Percentiles rank a stretch among this genome's conserved stretches.
Evolutionary conservation across 176 grass and related monocot species (phyloP).

Genomic region (Ananas comosus): DNA sequence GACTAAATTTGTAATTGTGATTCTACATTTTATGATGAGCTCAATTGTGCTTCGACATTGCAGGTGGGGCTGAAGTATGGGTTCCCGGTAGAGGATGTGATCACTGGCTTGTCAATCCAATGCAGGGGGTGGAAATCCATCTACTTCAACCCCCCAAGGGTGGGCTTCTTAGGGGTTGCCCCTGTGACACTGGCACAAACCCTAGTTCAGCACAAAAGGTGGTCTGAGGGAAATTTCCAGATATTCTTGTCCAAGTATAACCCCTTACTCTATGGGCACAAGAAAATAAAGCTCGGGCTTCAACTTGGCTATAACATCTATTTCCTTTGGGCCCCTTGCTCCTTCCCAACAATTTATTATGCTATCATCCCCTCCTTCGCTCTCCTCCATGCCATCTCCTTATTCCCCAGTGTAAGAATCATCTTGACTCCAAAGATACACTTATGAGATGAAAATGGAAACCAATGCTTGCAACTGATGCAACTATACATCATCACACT

Average conservation of each 20-base stretch:
- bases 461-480: too few species aligned
- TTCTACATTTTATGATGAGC: too few species aligned
- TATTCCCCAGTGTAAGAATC: constrained; percentile 14
- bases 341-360: constrained; percentile 7
- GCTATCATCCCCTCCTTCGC: not conserved
- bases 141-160: constrained; percentile 22
- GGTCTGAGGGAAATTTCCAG: constrained; percentile 15
- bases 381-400: constrained; percentile 11
- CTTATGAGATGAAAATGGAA: not conserved
- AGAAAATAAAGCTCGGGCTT: constrained; percentile 2
- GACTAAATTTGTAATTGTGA: too few species aligned
- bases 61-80: constrained; percentile 42
- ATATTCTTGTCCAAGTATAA: constrained; percentile 21
- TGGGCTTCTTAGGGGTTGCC: constrained; percentile 26
- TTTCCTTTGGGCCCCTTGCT: constrained; percentile 16
- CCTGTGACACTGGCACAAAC: constrained; percentile 21
- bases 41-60: not conserved
- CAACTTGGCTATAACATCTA: constrained; percentile 1
- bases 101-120: constrained; percentile 39
- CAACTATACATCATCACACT: too few species aligned
- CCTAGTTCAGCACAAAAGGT: constrained; percentile 19
- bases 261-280: constrained; percentile 10
- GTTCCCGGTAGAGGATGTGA: constrained; percentile 31
- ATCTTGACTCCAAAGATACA: not conserved
- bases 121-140: constrained; percentile 40